Conservation (phyloP, 352 stramenopile species). For the Globisporangium cylindrosporum region DNA sequence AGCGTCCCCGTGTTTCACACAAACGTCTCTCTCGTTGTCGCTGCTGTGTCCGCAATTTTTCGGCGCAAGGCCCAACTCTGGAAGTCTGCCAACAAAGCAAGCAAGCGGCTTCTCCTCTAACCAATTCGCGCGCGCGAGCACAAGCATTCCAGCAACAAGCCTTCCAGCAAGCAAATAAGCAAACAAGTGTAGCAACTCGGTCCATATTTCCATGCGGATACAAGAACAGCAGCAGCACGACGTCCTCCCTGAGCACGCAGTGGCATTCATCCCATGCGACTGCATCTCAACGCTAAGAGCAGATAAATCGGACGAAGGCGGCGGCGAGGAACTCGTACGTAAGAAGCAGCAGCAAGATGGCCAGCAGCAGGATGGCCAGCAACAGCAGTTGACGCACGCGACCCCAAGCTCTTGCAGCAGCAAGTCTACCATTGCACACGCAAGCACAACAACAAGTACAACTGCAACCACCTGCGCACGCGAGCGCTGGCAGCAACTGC, state of each 20-base stretch:
- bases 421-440: not conserved
- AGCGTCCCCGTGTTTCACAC: conserved; percentile 3
- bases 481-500: conserved; percentile 32
- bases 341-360: not conserved
- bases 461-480: not conserved
- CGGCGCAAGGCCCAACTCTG: not conserved
- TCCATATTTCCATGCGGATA: conserved; percentile 5
- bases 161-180: not conserved
- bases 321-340: not conserved
- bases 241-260: not conserved
- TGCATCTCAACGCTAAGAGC: not conserved
- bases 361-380: not conserved
- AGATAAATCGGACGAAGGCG: not conserved
- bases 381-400: not conserved
- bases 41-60: conserved; percentile 8
- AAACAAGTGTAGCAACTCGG: not conserved
- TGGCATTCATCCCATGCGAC: not conserved
- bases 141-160: not conserved
- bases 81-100: too few species aligned
- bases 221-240: not conserved
- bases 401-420: too few species aligned
- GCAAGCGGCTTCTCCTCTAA: too few species aligned
- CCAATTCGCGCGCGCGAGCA: not conserved
- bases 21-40: not conserved
- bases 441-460: not conserved